Conservation (phyloP, 2,329 filamentous ascomycete genomes). For the Xylaria sp. region DNA sequence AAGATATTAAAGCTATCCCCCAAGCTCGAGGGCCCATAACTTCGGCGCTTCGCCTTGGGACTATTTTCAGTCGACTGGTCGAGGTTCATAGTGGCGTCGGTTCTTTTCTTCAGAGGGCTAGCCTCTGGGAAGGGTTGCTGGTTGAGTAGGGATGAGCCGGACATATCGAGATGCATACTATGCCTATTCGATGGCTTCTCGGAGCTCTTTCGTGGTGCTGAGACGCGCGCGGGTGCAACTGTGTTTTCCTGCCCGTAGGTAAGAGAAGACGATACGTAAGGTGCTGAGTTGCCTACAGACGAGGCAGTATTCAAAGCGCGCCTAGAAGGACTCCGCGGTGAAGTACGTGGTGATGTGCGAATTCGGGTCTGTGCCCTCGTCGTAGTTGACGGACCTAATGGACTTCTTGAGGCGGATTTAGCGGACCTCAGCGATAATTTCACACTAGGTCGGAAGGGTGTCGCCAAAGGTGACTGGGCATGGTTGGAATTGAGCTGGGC, state of each 20-base stretch:
- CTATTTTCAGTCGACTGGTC: constrained; percentile 83
- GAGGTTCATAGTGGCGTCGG: constrained; percentile 88
- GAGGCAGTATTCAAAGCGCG: constrained; percentile 77
- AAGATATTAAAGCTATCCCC: constrained; percentile 79
- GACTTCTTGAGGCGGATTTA: constrained; percentile 67
- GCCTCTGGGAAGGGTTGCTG: constrained; percentile 66
- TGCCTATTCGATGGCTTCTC: constrained; percentile 63
- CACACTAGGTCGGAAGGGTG: constrained; percentile 73
- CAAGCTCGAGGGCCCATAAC: constrained; percentile 78
- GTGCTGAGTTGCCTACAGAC: constrained; percentile 76
- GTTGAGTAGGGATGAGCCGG: constrained; percentile 63
- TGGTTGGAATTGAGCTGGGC: constrained; percentile 46
- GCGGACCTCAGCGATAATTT: constrained; percentile 74
- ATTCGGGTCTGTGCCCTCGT: constrained; percentile 68
- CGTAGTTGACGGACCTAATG: constrained; percentile 55
- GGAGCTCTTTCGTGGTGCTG: constrained; percentile 56
- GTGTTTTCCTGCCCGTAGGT: constrained; percentile 59
- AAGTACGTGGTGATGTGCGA: constrained; percentile 76
- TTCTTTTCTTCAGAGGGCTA: constrained; percentile 92
- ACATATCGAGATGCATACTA: constrained; percentile 68
- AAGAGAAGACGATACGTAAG: constrained; percentile 54
- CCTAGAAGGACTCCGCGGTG: constrained; percentile 80
- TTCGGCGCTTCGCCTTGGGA: constrained; percentile 90
- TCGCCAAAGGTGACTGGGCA: constrained; percentile 65
- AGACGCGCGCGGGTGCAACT: constrained; percentile 51